These are phyloP conservation scores for Fusarium luffae DNA, from an alignment of 2,329 filamentous ascomycete genomes.

Conservation along the genomic window DNA sequence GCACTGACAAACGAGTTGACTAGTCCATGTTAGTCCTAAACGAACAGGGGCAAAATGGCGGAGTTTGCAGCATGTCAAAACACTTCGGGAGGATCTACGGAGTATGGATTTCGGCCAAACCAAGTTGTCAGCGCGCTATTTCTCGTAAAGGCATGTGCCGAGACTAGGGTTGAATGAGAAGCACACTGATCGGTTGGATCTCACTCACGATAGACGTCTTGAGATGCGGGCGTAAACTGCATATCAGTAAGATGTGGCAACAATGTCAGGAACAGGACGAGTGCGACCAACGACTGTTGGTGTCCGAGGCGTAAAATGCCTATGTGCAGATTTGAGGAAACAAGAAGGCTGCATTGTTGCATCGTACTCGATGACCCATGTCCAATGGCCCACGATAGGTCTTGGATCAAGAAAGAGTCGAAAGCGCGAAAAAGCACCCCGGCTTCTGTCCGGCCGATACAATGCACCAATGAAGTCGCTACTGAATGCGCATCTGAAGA, in stretches of 20 bases:
- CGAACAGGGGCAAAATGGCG: slow-evolving; percentile 19
- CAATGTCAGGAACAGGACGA: slow-evolving; percentile 13
- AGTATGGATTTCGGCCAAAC: slow-evolving; percentile 6
- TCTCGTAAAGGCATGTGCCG: slow-evolving; percentile 34
- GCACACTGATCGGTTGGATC: not conserved
- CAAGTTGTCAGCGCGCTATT: slow-evolving; percentile 16
- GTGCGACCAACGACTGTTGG: not conserved
- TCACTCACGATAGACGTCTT: slow-evolving; percentile 13
- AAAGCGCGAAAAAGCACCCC: not conserved
- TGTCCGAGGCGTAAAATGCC: not conserved
- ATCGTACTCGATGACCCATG: not conserved
- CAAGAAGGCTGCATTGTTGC: slow-evolving; percentile 7
- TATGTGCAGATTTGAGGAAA: slow-evolving; percentile 8
- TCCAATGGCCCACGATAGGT: not conserved
- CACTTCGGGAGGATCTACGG: slow-evolving; percentile 16
- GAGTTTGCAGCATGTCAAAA: slow-evolving; percentile 24
- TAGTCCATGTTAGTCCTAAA: slow-evolving; percentile 19
- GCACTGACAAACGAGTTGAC: slow-evolving; percentile 7
- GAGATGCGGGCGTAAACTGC: slow-evolving; percentile 6
- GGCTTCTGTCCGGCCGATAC: not conserved
- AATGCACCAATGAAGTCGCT: slow-evolving; percentile 3
- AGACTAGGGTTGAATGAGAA: slow-evolving; percentile 18
- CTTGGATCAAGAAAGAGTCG: slow-evolving; percentile 11
- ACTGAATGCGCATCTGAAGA: slow-evolving; percentile 17
- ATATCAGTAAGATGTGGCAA: not conserved